These are phyloP conservation scores for Exsudoporus frostii DNA, from an alignment of 768 basidiomycete species.

Conservation along the genomic window DNA sequence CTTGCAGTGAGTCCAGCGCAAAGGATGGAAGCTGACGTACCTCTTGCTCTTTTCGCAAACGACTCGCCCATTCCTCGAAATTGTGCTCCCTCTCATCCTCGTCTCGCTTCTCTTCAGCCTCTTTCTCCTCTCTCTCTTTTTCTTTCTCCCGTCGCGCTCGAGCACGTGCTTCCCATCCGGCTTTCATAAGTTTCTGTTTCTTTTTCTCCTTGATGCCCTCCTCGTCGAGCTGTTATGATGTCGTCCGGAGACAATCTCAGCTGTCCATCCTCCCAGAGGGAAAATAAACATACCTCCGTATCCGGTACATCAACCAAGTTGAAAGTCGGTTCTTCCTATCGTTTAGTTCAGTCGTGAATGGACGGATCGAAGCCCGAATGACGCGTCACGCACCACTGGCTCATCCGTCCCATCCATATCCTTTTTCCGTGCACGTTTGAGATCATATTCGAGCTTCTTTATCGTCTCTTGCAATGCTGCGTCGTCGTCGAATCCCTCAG, in stretches of 20 bases:
- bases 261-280: not conserved
- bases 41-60: conserved; percentile 77
- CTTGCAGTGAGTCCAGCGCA: not conserved
- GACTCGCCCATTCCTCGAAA: conserved; percentile 68
- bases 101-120: conserved; percentile 57
- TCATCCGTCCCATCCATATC: conserved; percentile 74
- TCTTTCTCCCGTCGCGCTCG: conserved; percentile 86
- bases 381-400: conserved; percentile 37
- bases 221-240: conserved; percentile 67
- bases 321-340: conserved; percentile 79
- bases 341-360: not conserved
- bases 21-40: conserved; percentile 36
- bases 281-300: conserved; percentile 54
- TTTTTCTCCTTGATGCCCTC: conserved; percentile 92
- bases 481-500: conserved; percentile 76
- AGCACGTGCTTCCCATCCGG: conserved; percentile 87
- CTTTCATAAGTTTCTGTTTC: conserved; percentile 89
- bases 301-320: conserved; percentile 92
- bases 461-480: conserved; percentile 75
- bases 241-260: not conserved
- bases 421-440: conserved; percentile 79
- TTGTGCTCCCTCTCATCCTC: conserved; percentile 75
- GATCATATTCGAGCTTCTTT: conserved; percentile 78
- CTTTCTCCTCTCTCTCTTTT: conserved; percentile 68
- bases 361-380: not conserved